phyloP scores from a whole-genome alignment of 164 flowering plant species.

The Sedum album region DNA sequence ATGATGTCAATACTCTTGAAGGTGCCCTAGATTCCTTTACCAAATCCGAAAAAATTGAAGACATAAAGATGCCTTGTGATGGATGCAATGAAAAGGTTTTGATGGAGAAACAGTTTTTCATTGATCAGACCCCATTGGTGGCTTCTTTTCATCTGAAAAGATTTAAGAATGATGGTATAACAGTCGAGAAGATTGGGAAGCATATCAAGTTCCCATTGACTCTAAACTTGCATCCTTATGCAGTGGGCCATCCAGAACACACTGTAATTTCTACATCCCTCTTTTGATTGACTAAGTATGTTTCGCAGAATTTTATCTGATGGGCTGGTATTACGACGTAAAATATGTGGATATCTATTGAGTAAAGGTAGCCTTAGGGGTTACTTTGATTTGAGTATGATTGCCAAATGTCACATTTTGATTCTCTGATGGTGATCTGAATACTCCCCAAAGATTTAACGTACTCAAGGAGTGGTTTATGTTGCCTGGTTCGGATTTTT shows the following conservation, averaged over 20 bases:
- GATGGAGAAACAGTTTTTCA: constrained; percentile 62
- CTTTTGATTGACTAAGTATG: background rate
- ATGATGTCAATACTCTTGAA: constrained; percentile 44
- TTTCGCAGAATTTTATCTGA: background rate
- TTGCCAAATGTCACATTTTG: no score
- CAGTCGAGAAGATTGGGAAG: constrained; percentile 66
- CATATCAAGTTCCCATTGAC: constrained; percentile 61
- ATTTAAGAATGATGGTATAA: constrained; percentile 59
- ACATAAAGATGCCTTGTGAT: constrained; percentile 57
- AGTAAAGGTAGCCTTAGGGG: background rate
- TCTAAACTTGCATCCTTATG: constrained; percentile 62
- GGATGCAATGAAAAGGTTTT: constrained; percentile 56
- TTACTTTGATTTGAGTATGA: background rate
- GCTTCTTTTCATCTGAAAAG: constrained; percentile 82
- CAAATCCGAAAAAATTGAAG: constrained; percentile 67
- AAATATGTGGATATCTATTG: background rate
- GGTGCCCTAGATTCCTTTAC: constrained; percentile 76
- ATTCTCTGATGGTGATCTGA: no score
- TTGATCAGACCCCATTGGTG: constrained; percentile 56
- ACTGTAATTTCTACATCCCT: constrained; percentile 31
- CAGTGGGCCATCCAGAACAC: constrained; percentile 16
- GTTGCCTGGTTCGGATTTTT: background rate
- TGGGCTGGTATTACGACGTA: background rate
- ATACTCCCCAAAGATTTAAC: background rate
- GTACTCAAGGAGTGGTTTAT: background rate